Evolutionary conservation across 352 stramenopile genomes (phyloP), one percentile per base, ranked within the genome.

Genomic region (Pythium coloratum): DNA sequence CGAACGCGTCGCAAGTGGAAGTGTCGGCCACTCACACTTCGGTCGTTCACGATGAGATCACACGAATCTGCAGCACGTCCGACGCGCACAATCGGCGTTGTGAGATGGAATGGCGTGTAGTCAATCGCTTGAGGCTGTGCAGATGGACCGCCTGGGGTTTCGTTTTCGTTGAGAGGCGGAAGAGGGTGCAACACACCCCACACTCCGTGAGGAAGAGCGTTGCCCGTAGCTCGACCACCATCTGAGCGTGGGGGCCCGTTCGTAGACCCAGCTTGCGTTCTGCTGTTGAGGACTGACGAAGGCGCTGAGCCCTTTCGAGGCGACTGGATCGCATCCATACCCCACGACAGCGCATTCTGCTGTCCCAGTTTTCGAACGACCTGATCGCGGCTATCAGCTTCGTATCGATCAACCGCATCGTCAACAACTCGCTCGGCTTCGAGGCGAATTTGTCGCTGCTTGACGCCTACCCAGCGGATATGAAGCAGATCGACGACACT

Each of bases 11-110:
- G 82, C 42, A 96, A 66, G 56, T 95, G 87, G 46, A 96, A 96
- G 55, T 96, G 88, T 7, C 84, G 80, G 2, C 88, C 87, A 71
- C 87, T 95, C 6, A 96, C 87, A 70, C 88, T 96, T 33, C 86
- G 82, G 47, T 96, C 88, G 32, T 94, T 96, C 14, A 96, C 82
- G 59, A 96, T 87, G 24, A 96, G 81, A 70, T 96, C 88, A 54
- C 88, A 95, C 55, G 86, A 92, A 66, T 95, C 88, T 3, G 82
- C 82, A 14, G 86, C 84, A 7, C 88, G 84, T 12, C 88, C 88
- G 28, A 96, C 86, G 0, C 86, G 79, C 53, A 95, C 73, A 20
- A 96, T 83, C 6, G 85, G 76, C 5, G 82, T 78, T 3, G 82
- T 90, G 3, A 95, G 66, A 32, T 86, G 81, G 59, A 91, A 96